Evolutionary conservation across 2,329 filamentous ascomycete genomes (phyloP).

Genomic region (Parastagonospora nodorum): DNA sequence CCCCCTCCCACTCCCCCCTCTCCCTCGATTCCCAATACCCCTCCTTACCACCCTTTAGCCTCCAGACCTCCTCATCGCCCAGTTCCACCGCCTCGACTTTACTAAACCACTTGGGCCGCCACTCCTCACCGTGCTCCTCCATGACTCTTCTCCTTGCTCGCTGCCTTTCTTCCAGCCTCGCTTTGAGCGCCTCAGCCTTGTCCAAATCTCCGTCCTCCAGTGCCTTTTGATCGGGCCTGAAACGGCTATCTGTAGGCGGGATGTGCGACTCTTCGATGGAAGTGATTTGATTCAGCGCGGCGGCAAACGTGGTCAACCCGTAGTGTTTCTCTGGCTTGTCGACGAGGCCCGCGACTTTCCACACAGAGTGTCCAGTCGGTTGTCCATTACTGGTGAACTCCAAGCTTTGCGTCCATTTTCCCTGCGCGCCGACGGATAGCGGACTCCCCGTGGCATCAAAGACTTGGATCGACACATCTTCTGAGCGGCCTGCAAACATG

Average conservation of each 20-base stretch:
- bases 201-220: slow-evolving; percentile 83
- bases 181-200: slow-evolving; percentile 81
- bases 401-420: slow-evolving; percentile 83
- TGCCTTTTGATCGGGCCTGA: slow-evolving; percentile 86
- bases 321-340: slow-evolving; percentile 80
- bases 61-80: slow-evolving; percentile 55
- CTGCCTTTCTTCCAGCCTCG: slow-evolving; percentile 83
- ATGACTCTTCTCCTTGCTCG: slow-evolving; percentile 72
- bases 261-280: slow-evolving; percentile 74
- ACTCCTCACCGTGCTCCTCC: slow-evolving; percentile 74
- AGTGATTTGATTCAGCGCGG: slow-evolving; percentile 85
- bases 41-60: slow-evolving; percentile 78
- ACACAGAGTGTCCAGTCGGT: slow-evolving; percentile 70
- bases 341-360: slow-evolving; percentile 78
- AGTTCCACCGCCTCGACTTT: slow-evolving; percentile 56
- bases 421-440: slow-evolving; percentile 70
- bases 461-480: slow-evolving; percentile 82
- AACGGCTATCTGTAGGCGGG: slow-evolving; percentile 79
- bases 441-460: slow-evolving; percentile 69
- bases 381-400: slow-evolving; percentile 67
- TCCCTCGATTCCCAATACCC: slow-evolving; percentile 91
- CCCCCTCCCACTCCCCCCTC: slow-evolving; percentile 67
- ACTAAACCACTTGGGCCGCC: slow-evolving; percentile 84
- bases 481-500: slow-evolving; percentile 94
- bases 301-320: slow-evolving; percentile 86